These are phyloP conservation scores for Sarcomyxa edulis DNA, from an alignment of 768 basidiomycete genomes.

Conservation along the genomic window DNA sequence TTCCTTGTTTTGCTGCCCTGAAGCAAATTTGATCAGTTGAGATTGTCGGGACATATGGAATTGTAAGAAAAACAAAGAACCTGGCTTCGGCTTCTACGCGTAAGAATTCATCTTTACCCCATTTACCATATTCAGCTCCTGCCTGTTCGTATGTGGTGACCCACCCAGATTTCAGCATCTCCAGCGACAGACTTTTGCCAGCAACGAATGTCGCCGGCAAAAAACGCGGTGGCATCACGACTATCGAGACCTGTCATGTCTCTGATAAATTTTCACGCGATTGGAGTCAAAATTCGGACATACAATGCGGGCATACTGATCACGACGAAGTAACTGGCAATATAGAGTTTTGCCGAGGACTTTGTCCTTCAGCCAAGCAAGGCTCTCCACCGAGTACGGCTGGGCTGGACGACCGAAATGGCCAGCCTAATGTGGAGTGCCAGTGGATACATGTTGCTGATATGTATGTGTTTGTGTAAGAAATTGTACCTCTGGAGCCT, in stretches of 20 bases:
- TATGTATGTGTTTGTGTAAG: constrained; percentile 1
- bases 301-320: constrained; percentile 84
- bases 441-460: constrained; percentile 2
- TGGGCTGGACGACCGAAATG: constrained; percentile 85
- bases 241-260: constrained; percentile 56
- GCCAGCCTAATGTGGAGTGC: constrained; percentile 45
- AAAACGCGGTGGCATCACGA: constrained; percentile 46
- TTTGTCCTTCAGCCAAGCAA: constrained; percentile 60
- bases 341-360: constrained; percentile 57
- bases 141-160: constrained; percentile 69
- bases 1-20: constrained; percentile 61
- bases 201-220: constrained; percentile 44
- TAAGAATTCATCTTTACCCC: constrained; percentile 61
- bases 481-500: constrained; percentile 73
- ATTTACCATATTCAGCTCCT: constrained; percentile 75
- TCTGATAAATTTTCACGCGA: background rate
- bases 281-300: constrained; percentile 18
- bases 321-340: constrained; percentile 68
- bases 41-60: background rate
- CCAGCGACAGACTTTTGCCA: constrained; percentile 49
- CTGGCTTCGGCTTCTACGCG: constrained; percentile 60
- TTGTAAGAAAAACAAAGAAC: constrained; percentile 26
- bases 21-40: background rate
- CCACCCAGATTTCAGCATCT: constrained; percentile 80
- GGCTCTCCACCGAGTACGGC: constrained; percentile 65